Percentiles rank a stretch among this genome's conserved stretches.
Evolutionary conservation across 2,329 filamentous ascomycete genomes (phyloP).

Genomic region (Fusarium sp.): DNA sequence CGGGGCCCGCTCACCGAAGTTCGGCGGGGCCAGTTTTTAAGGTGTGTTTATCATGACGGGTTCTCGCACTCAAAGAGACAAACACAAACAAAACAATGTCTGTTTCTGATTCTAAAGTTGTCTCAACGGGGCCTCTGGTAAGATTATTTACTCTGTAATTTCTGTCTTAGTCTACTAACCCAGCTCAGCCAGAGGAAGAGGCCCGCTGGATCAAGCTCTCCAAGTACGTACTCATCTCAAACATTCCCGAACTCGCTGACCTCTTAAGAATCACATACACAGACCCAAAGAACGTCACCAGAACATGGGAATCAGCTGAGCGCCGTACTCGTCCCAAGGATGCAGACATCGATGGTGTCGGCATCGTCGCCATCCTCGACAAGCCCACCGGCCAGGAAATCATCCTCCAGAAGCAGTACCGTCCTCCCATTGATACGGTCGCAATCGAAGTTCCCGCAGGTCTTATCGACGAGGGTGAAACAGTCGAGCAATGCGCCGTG

Average conservation of each 20-base stretch:
- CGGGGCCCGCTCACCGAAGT: slow-evolving; percentile 28
- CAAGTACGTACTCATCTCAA: slow-evolving; percentile 56
- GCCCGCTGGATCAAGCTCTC: slow-evolving; percentile 71
- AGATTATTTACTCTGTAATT: background rate
- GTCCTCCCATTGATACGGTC: slow-evolving; percentile 70
- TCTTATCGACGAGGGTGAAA: slow-evolving; percentile 72
- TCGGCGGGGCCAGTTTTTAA: slow-evolving; percentile 18
- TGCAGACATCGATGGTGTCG: slow-evolving; percentile 77
- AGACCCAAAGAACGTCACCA: slow-evolving; percentile 68
- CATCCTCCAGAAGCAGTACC: slow-evolving; percentile 75
- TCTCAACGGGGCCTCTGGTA: slow-evolving; percentile 60
- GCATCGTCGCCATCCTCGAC: slow-evolving; percentile 77
- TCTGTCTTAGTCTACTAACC: background rate
- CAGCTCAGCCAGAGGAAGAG: slow-evolving; percentile 59
- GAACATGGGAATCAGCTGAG: slow-evolving; percentile 80
- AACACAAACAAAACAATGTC: slow-evolving; percentile 51
- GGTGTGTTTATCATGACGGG: slow-evolving; percentile 13
- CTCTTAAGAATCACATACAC: slow-evolving; percentile 69
- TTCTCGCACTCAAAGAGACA: slow-evolving; percentile 3
- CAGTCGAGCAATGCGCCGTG: slow-evolving; percentile 70
- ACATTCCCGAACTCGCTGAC: slow-evolving; percentile 12
- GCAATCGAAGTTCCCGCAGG: slow-evolving; percentile 75
- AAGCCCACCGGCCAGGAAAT: slow-evolving; percentile 66
- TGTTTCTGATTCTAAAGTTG: slow-evolving; percentile 55
- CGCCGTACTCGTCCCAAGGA: slow-evolving; percentile 73